Evolutionary conservation across 371 early-diverging fungal species (phyloP), one percentile per base, ranked within the genome.

Genomic region (Lichtheimia hyalospora): DNA sequence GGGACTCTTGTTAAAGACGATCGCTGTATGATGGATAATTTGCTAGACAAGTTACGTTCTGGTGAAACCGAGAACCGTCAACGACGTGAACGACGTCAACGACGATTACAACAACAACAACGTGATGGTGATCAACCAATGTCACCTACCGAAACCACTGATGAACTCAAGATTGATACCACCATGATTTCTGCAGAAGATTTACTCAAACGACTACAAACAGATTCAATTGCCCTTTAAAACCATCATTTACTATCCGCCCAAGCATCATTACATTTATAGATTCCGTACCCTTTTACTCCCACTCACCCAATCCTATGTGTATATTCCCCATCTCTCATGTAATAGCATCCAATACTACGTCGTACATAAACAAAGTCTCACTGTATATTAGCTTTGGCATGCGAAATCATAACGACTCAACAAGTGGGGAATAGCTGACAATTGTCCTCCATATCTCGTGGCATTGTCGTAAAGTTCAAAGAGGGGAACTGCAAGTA

Each of bases 401-500:
- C 68, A 83, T 18, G 67, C 62, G 59, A 81, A 84, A 39, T 80
- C 67, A 59, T 79, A 84, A 50, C 84, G 70, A 60, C 85, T 84
- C 24, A 93, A 73, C 55, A 89, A 66, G 61, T 86, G 85, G 6
- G 93, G 89, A 54, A 93, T 69, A 1, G 87, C 83, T 2, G 90
- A 76, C 23, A 93, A 62, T 65, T 92, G 90, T 6, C 85, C 80
- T 2, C 93, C 93, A 70, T 89, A 93, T 13, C 89, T 69, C 8
- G 77, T 73, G 3, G 88, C 75, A 62, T 92, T 92, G 50, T 92
- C 90, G 67, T 91, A 87, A 15, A 93, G 69, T 64, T 93, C 93
- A 68, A 92, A 89, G 18, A 93, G 74, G 2, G 93, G 93, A 2
- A 93, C 90, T 8, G 92, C 92, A 5, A 91, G 70, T 7, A 92